A percentile compares a stretch with the other conserved stretches of the same genome.
phyloP scores from a whole-genome alignment of 305 asterid species.

The Plantago coronopus region DNA sequence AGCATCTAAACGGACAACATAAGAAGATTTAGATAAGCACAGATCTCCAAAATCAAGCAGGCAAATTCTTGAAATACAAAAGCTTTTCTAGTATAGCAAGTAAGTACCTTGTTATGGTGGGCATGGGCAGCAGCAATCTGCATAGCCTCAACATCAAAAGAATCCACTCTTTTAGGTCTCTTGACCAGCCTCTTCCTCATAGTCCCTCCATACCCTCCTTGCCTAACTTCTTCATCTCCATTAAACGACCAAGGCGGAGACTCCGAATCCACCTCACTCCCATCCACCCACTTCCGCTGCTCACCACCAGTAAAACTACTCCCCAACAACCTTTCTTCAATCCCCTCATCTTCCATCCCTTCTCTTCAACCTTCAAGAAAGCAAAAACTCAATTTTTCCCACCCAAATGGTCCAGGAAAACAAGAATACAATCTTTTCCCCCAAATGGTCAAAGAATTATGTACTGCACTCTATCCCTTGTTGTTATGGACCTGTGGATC shows the following conservation, averaged over 20 bases:
- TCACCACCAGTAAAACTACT: constrained; percentile 7
- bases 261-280: constrained; percentile 16
- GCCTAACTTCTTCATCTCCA: constrained; percentile 2
- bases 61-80: background rate
- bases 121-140: constrained; percentile 60
- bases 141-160: constrained; percentile 97
- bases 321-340: constrained; percentile 5
- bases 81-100: background rate
- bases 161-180: constrained; percentile 81
- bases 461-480: no score
- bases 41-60: background rate
- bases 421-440: background rate
- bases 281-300: constrained; percentile 13
- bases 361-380: background rate
- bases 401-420: background rate
- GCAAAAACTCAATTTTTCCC: background rate
- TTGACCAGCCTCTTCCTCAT: constrained; percentile 75
- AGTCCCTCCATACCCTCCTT: constrained; percentile 52
- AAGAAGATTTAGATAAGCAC: no score
- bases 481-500: no score
- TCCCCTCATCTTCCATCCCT: constrained; percentile 11
- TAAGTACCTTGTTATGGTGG: constrained; percentile 63
- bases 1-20: no score
- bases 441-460: background rate
- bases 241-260: constrained; percentile 6